phyloP scores from a whole-genome alignment of 495 filamentous ascomycete species.

The Alectoria sarmentosa region DNA sequence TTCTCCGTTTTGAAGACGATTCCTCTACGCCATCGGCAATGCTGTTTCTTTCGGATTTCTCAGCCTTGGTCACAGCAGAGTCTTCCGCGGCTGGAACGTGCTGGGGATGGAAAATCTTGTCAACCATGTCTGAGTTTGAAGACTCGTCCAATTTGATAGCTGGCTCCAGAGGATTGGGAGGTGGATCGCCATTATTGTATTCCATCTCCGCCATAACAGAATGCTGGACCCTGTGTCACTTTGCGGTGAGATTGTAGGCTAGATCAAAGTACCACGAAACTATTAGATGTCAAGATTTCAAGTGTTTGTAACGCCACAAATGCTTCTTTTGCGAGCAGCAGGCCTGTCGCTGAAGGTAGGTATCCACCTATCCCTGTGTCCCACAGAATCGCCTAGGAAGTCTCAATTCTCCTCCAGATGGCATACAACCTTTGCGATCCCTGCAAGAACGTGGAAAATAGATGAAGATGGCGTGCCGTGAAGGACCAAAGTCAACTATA shows the following conservation, averaged over 20 bases:
- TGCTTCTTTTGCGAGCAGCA: neutral
- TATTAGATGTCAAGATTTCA: neutral
- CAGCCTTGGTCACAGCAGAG: slow-evolving; percentile 32
- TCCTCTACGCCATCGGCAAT: slow-evolving; percentile 30
- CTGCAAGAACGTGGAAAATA: neutral
- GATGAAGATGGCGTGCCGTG: slow-evolving; percentile 6
- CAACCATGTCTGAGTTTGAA: neutral
- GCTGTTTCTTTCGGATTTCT: slow-evolving; percentile 31
- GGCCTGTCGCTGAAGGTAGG: neutral
- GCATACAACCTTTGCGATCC: neutral
- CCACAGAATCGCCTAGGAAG: neutral
- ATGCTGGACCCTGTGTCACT: neutral
- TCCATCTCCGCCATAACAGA: slow-evolving; percentile 2
- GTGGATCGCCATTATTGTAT: slow-evolving; percentile 4
- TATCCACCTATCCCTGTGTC: too few species aligned
- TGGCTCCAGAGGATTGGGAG: slow-evolving; percentile 23
- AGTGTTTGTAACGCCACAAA: neutral
- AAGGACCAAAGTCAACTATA: neutral
- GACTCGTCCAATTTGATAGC: slow-evolving; percentile 11
- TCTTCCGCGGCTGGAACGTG: slow-evolving; percentile 26
- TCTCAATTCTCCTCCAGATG: neutral
- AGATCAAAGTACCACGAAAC: too few species aligned
- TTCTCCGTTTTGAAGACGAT: slow-evolving; percentile 53
- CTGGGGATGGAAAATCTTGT: slow-evolving; percentile 23
- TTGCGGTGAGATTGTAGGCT: neutral